A percentile compares a stretch with the other conserved stretches of the same genome.
Evolutionary conservation across 805 yeast species (phyloP).

Genomic region (Cephaloascus albidus): DNA sequence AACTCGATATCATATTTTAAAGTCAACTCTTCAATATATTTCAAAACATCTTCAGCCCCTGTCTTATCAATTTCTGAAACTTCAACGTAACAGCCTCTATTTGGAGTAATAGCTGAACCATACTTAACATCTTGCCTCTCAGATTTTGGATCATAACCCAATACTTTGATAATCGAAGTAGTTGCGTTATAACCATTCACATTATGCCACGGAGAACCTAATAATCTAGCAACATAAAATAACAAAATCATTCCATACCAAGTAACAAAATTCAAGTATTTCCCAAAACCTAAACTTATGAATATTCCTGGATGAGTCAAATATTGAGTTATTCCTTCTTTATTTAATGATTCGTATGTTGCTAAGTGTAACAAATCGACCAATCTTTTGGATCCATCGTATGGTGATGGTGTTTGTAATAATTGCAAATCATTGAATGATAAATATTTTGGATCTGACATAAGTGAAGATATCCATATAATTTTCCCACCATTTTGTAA

Average conservation of each 20-base stretch:
- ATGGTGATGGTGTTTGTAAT: constrained; percentile 52
- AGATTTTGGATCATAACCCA: constrained; percentile 38
- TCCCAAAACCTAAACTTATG: constrained; percentile 70
- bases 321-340: constrained; percentile 52
- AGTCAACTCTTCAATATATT: constrained; percentile 47
- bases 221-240: constrained; percentile 72
- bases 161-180: constrained; percentile 57
- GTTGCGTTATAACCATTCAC: constrained; percentile 87
- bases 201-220: constrained; percentile 86
- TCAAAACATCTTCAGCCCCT: constrained; percentile 59
- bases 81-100: constrained; percentile 59
- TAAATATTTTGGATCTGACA: constrained; percentile 68
- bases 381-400: constrained; percentile 86
- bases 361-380: constrained; percentile 79
- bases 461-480: constrained; percentile 80
- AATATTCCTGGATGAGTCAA: constrained; percentile 93
- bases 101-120: constrained; percentile 63
- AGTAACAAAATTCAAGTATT: constrained; percentile 68
- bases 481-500: constrained; percentile 57
- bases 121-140: constrained; percentile 43
- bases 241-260: constrained; percentile 78
- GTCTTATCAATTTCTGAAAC: constrained; percentile 47
- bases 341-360: constrained; percentile 41
- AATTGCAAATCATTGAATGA: constrained; percentile 72
- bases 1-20: constrained; percentile 69